A percentile compares a stretch with the other conserved stretches of the same genome.
phyloP scores from a whole-genome alignment of 2,329 filamentous ascomycete species.

The Aspergillus sp. region DNA sequence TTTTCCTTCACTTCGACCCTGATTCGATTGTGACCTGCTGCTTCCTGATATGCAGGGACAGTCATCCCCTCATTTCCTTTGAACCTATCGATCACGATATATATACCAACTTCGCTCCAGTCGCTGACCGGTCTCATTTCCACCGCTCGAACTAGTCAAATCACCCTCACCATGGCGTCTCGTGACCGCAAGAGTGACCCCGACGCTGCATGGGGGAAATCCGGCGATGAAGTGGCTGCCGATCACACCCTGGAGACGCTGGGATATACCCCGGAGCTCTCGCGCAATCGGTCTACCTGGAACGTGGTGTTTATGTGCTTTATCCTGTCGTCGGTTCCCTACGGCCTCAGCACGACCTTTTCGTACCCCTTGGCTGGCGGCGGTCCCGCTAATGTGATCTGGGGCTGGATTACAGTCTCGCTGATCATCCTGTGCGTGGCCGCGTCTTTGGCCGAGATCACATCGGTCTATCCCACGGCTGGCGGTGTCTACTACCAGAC shows the following conservation, averaged over 20 bases:
- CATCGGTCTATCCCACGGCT: slow-evolving; percentile 64
- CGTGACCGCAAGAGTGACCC: no score
- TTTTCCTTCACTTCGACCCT: no score
- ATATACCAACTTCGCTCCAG: no score
- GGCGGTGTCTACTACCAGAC: slow-evolving; percentile 69
- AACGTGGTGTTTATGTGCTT: slow-evolving; percentile 43
- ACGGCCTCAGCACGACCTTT: slow-evolving; percentile 68
- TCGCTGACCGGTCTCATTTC: no score
- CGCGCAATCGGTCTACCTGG: slow-evolving; percentile 20
- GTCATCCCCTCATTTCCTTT: no score
- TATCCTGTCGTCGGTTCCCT: slow-evolving; percentile 71
- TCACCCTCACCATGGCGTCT: no score
- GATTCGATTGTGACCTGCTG: no score
- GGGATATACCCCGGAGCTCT: slow-evolving; percentile 19
- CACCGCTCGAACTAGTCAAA: no score
- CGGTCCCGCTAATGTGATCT: slow-evolving; percentile 66
- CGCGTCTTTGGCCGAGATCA: slow-evolving; percentile 65
- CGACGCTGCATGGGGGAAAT: not conserved
- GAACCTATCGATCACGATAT: no score
- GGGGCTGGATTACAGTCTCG: slow-evolving; percentile 65
- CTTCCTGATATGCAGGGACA: no score
- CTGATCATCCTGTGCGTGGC: slow-evolving; percentile 62
- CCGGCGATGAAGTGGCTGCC: slow-evolving; percentile 8
- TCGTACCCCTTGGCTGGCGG: slow-evolving; percentile 68
- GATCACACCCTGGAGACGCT: slow-evolving; percentile 17